Evolutionary conservation across 352 stramenopile species (phyloP).

Genomic region (Pythium folliculosum): DNA sequence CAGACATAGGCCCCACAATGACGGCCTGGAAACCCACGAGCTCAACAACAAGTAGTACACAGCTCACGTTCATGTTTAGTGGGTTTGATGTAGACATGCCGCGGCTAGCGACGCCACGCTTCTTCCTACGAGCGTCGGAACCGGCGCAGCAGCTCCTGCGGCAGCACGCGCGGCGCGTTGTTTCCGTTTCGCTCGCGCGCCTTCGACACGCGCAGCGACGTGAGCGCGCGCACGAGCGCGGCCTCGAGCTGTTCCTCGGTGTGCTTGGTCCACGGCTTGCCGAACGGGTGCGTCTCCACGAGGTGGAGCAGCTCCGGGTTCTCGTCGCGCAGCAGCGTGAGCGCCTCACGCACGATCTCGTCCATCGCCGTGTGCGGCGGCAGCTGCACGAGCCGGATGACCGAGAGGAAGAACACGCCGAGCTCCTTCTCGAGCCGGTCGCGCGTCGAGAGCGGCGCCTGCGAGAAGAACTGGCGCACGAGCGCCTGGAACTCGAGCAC

Average conservation of each 20-base stretch:
- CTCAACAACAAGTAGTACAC: too few relatives aligned
- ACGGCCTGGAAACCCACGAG: too few relatives aligned
- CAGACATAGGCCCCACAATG: too few relatives aligned
- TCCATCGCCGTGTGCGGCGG: constrained; percentile 46
- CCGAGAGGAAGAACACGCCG: constrained; percentile 63
- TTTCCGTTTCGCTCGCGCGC: constrained; percentile 29
- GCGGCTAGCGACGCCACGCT: too few relatives aligned
- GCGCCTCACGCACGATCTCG: constrained; percentile 47
- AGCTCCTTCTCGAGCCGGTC: constrained; percentile 46
- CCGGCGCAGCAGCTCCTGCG: constrained; percentile 19
- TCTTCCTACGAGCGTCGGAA: constrained; percentile 6
- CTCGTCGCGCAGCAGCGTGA: constrained; percentile 34
- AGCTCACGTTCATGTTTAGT: too few relatives aligned
- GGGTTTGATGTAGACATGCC: too few relatives aligned
- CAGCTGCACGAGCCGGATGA: constrained; percentile 44
- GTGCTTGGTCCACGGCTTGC: constrained; percentile 55
- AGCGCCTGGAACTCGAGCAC: constrained; percentile 69
- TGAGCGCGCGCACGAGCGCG: constrained; percentile 37
- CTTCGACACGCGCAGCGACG: constrained; percentile 38
- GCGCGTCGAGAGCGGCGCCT: constrained; percentile 37
- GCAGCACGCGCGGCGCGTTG: constrained; percentile 6
- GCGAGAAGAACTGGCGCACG: constrained; percentile 76
- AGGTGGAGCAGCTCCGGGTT: constrained; percentile 57
- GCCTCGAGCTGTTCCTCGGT: constrained; percentile 50
- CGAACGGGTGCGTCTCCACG: constrained; percentile 47